Conservation (phyloP, 164 flowering plant genomes). For the Paratinospora sagittata region DNA sequence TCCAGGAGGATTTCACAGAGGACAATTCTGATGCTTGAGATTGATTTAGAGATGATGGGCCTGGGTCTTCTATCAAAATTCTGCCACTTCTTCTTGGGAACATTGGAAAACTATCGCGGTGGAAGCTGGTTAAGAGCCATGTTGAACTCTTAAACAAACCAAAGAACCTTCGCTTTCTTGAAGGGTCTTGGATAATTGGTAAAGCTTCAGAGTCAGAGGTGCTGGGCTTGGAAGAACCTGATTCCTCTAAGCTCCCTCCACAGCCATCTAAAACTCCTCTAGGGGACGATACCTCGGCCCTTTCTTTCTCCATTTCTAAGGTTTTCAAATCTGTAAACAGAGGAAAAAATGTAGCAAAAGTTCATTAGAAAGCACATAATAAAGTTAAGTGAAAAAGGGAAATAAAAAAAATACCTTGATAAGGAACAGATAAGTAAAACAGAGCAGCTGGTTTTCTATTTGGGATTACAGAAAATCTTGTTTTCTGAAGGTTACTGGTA, state of each 20-base stretch:
- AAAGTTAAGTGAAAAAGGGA: background rate
- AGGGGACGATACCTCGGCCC: constrained; percentile 33
- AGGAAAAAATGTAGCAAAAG: background rate
- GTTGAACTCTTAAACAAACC: constrained; percentile 35
- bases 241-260: constrained; percentile 23
- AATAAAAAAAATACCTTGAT: background rate
- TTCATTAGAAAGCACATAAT: background rate
- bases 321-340: constrained; percentile 16
- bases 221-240: constrained; percentile 34
- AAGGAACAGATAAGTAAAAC: background rate
- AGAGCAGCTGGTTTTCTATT: too few species aligned
- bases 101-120: constrained; percentile 35
- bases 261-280: constrained; percentile 52
- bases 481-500: background rate
- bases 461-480: too few species aligned
- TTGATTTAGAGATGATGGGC: constrained; percentile 1
- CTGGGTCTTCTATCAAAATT: constrained; percentile 32
- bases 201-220: constrained; percentile 39
- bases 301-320: constrained; percentile 23
- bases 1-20: constrained; percentile 55
- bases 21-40: constrained; percentile 28
- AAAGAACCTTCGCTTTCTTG: constrained; percentile 57
- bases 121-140: constrained; percentile 37
- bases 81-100: constrained; percentile 32
- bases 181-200: constrained; percentile 3